These are phyloP conservation scores for Licmophora abbreviata DNA, from an alignment of 108 stramenopile genomes.

Conservation along the genomic window DNA sequence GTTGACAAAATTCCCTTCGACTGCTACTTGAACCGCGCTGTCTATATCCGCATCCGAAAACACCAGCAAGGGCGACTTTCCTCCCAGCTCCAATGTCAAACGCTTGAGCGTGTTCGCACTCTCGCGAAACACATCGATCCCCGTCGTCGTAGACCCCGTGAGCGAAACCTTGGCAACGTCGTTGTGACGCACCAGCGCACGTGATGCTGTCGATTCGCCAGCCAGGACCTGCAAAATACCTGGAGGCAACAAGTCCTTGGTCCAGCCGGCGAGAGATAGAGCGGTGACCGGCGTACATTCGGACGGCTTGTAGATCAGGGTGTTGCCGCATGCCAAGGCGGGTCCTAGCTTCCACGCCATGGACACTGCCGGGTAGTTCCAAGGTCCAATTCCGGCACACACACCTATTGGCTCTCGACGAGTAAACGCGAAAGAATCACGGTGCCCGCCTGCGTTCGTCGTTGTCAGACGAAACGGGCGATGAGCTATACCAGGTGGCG, in stretches of 20 bases:
- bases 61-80: conserved; percentile 75
- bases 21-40: conserved; percentile 46
- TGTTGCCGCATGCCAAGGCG: conserved; percentile 71
- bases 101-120: conserved; percentile 23
- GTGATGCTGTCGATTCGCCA: conserved; percentile 56
- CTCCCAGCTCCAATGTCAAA: conserved; percentile 80
- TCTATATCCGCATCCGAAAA: conserved; percentile 69
- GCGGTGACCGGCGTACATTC: conserved; percentile 69
- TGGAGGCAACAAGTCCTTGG: conserved; percentile 57
- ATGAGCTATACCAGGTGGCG: too few species aligned
- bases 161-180: conserved; percentile 69
- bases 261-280: conserved; percentile 32
- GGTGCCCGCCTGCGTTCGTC: conserved; percentile 11
- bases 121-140: conserved; percentile 28
- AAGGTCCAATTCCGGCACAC: conserved; percentile 70
- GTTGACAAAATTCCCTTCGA: conserved; percentile 59
- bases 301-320: conserved; percentile 72
- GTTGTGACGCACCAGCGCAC: conserved; percentile 25
- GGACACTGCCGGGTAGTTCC: conserved; percentile 88
- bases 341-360: conserved; percentile 81
- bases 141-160: conserved; percentile 47
- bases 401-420: conserved; percentile 78
- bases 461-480: conserved; percentile 9
- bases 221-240: conserved; percentile 67
- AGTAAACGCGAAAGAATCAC: conserved; percentile 16